phyloP scores from a whole-genome alignment of 768 basidiomycete genomes.

The Xanthoconium stramineum region DNA sequence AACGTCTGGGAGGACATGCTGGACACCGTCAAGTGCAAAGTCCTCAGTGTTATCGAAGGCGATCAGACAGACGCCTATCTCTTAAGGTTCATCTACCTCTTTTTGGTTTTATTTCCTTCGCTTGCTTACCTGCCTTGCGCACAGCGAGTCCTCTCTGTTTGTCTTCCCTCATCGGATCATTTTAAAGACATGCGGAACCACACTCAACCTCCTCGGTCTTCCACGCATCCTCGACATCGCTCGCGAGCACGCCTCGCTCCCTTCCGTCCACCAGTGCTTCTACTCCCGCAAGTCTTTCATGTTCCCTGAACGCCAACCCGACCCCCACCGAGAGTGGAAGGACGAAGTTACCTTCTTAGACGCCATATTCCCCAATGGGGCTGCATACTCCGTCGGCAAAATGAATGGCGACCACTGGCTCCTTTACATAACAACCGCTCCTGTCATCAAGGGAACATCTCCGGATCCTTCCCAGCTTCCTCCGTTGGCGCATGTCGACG shows the following conservation, averaged over 20 bases:
- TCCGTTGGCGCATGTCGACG: constrained; percentile 12
- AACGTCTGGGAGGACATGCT: constrained; percentile 96
- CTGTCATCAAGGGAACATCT: constrained; percentile 28
- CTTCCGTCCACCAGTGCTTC: constrained; percentile 84
- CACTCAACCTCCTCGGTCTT: constrained; percentile 92
- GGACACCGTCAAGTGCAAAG: constrained; percentile 93
- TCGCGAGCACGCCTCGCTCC: constrained; percentile 57
- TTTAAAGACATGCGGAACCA: constrained; percentile 98
- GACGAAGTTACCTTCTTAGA: constrained; percentile 92
- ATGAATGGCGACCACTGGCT: constrained; percentile 99
- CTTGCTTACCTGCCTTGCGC: constrained; percentile 10
- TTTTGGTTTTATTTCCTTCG: constrained; percentile 1
- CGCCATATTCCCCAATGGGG: constrained; percentile 80
- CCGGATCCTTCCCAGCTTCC: constrained; percentile 17
- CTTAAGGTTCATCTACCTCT: constrained; percentile 59
- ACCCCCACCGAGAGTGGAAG: constrained; percentile 92
- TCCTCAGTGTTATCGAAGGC: constrained; percentile 86
- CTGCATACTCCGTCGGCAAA: constrained; percentile 95
- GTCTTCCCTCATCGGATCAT: constrained; percentile 94
- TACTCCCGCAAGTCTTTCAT: constrained; percentile 99
- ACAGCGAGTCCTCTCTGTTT: constrained; percentile 97
- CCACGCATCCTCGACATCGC: constrained; percentile 96
- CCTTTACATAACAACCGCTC: constrained; percentile 81
- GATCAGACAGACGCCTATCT: constrained; percentile 94
- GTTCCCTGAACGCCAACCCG: constrained; percentile 94